Evolutionary conservation across 192 early-diverging fungal genomes (phyloP), one percentile per base, ranked within the genome.

Genomic region (Umbelopsis sp.): DNA sequence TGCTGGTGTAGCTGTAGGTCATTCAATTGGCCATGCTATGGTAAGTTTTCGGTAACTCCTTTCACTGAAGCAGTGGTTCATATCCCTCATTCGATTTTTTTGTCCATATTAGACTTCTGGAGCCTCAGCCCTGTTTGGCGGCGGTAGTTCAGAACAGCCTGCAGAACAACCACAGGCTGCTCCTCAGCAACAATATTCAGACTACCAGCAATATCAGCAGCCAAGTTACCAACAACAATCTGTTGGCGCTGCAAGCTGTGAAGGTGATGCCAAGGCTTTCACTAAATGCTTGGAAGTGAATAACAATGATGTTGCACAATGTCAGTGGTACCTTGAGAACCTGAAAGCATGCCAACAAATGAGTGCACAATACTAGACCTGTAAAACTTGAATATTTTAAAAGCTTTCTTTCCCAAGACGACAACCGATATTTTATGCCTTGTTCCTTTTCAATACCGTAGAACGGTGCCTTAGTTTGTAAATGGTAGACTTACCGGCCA

Each of bases 301-400:
- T 78, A 85, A 84, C 52, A 89, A 93, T 75, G 90, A 96, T 79
- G 89, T 93, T 73, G 76, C 70, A 45, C 83, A 87, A 30, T 98
- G 95, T 84, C 91, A 94, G 81, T 95, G 91, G 86, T 95, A 95
- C 80, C 79, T 96, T 35, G 94, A 98, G 71, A 86, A 91, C 81
- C 87, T 98, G 67, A 96, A 96, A 87, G 84, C 90, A 64, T 98
- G 95, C 85, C 94, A 93, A 47, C 69, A 77, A 47, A 82, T 84
- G 80, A 76, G 80, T 22, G 64, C 72, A n/a, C 78, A 84, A 45
- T 80, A 81, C 52, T 79, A 80, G 51, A 52, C 2, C 10, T 11
- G 21, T 22, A 12, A 21, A 2, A 52, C n/a, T 13, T 41, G 10
- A 6, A 41, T 10, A 41, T 6, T 52, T 52, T 16, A 4, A 50